A percentile compares a stretch with the other conserved stretches of the same genome.
Conservation (phyloP, 192 early-diverging fungal genomes). For the Podila minutissima region DNA sequence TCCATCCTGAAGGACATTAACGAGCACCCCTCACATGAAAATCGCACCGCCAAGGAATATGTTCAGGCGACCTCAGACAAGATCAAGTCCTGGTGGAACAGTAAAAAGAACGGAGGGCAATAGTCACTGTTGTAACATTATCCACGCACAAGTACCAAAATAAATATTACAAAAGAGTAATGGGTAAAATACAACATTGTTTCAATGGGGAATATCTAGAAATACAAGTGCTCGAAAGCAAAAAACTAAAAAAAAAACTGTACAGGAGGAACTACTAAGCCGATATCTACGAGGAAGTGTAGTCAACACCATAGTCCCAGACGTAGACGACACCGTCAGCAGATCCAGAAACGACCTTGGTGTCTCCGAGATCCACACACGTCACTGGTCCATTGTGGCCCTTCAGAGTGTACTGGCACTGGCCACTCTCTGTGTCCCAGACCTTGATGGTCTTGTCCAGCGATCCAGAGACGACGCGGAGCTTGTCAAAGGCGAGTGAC, state of each 20-base stretch:
- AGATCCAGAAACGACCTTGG: conserved; percentile 85
- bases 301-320: conserved; percentile 78
- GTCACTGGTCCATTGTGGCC: conserved; percentile 78
- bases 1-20: not conserved
- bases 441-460: conserved; percentile 80
- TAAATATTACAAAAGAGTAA: too few species aligned
- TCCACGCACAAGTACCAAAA: too few species aligned
- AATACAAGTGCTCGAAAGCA: too few species aligned
- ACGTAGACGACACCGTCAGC: conserved; percentile 83
- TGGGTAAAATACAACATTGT: too few species aligned
- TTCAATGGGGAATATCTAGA: too few species aligned
- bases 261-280: not conserved
- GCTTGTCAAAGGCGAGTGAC: conserved; percentile 80
- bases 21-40: not conserved
- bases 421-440: conserved; percentile 78
- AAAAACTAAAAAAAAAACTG: too few species aligned
- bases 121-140: not conserved
- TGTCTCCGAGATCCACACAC: conserved; percentile 86
- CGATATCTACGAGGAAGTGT: not conserved
- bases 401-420: conserved; percentile 71
- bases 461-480: conserved; percentile 73
- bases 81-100: conserved; percentile 44
- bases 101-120: conserved; percentile 10
- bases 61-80: conserved; percentile 20
- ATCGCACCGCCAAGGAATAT: conserved; percentile 28